Base-by-base conservation (phyloP, 139 green algal genomes). In the Yamagishiella unicocca region DNA sequence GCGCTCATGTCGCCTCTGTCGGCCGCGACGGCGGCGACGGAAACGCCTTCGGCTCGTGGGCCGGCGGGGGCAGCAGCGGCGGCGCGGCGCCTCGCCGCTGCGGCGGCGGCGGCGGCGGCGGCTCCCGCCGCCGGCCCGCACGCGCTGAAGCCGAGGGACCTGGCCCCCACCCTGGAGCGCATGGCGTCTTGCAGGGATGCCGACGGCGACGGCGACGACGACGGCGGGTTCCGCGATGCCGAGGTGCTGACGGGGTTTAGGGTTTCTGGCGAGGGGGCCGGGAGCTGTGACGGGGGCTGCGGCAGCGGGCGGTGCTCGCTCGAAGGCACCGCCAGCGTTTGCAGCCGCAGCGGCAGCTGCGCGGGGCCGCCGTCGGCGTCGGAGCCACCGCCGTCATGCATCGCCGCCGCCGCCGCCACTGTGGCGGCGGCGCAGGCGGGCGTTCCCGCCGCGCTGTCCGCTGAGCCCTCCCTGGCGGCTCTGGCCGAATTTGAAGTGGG, bases 321-420 rank as follows among this genome's bases (percentile, higher is more conserved):
- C n/a, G n/a, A n/a, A n/a, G n/a, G n/a, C 58, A 24, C 6, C 58
- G 58, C 29, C 58, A n/a, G 22, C 22, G 58, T 6, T 8, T 50
- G 67, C 67, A 75, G 67, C 35, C 22, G 67, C 67, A 75, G 35
- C 67, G 67, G 67, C 67, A 75, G 67, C 67, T 75, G 67, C 67
- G 10, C 35, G 10, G 62, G 17, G 19, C 58, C 58, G 50, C 50
- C 50, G 50, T 17, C 50, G 17, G 50, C 17, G 50, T 17, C 50
- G 12, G 12, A 25, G 12, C 50, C 50, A 58, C 50, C 55, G 55
- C 55, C 55, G n/a, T n/a, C n/a, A n/a, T n/a, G n/a, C n/a, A n/a
- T n/a, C n/a, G 55, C 55, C 55, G 55, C 55, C 55, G 12, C 55
- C 55, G 21, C 55, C 55, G n/a, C 67, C 33, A 35, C 33, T n/a